These are phyloP conservation scores for Colletotrichum paranaense DNA, from an alignment of 2,329 filamentous ascomycete genomes.

Conservation along the genomic window DNA sequence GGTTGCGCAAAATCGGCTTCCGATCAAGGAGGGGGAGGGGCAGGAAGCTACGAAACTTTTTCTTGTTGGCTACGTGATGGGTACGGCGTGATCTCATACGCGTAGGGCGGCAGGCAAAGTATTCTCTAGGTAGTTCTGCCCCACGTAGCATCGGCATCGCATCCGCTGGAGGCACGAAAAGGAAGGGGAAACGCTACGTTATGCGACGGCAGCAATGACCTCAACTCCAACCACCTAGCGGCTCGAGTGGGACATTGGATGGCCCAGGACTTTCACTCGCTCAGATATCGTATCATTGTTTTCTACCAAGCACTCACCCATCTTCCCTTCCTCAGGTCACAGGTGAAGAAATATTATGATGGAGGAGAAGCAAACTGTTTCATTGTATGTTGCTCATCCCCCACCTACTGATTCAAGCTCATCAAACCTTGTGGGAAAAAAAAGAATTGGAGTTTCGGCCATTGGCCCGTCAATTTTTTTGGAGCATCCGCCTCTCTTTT, in stretches of 20 bases:
- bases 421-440: constrained; percentile 10
- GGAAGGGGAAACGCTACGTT: constrained; percentile 3
- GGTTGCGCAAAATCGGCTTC: constrained; percentile 33
- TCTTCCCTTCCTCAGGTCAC: too few relatives aligned
- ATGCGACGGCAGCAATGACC: constrained; percentile 20
- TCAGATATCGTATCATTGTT: background rate
- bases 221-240: constrained; percentile 1
- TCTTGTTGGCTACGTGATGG: constrained; percentile 1
- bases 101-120: background rate
- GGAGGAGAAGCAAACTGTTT: background rate
- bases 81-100: background rate
- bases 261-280: background rate
- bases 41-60: constrained; percentile 17
- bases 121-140: constrained; percentile 22
- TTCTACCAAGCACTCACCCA: background rate
- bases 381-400: background rate
- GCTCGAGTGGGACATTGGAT: constrained; percentile 8
- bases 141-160: constrained; percentile 20
- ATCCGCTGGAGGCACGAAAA: background rate
- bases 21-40: constrained; percentile 36
- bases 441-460: constrained; percentile 24
- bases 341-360: background rate
- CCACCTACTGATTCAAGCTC: constrained; percentile 4
- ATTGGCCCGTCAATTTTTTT: constrained; percentile 18
- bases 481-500: background rate